phyloP scores from a whole-genome alignment of 2,329 filamentous ascomycete species.

The Atkinsonella texensis region DNA sequence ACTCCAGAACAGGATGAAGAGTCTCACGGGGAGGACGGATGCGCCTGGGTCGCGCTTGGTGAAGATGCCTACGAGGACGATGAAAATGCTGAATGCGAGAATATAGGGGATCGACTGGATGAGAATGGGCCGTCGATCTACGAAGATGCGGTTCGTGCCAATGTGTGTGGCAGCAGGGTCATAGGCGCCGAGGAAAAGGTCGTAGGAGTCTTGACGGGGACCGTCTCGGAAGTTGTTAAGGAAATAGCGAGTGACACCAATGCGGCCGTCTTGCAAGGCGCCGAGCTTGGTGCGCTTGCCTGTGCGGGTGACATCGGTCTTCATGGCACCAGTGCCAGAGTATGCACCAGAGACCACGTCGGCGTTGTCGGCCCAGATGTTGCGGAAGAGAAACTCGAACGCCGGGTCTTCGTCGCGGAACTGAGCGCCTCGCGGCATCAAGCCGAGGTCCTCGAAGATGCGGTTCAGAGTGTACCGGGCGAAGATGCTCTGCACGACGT shows the following conservation, averaged over 20 bases:
- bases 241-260: slow-evolving; percentile 80
- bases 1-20: slow-evolving; percentile 74
- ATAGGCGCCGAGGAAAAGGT: slow-evolving; percentile 84
- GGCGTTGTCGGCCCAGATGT: slow-evolving; percentile 97
- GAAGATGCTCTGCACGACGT: slow-evolving; percentile 96
- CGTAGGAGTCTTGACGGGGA: slow-evolving; percentile 87
- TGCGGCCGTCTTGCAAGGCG: slow-evolving; percentile 73
- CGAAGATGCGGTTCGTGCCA: slow-evolving; percentile 63
- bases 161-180: slow-evolving; percentile 60
- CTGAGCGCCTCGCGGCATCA: slow-evolving; percentile 63
- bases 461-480: slow-evolving; percentile 80
- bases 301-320: slow-evolving; percentile 95
- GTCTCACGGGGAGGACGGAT: slow-evolving; percentile 64
- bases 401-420: slow-evolving; percentile 64
- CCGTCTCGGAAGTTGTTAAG: slow-evolving; percentile 93
- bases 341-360: slow-evolving; percentile 89
- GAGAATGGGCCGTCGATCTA: slow-evolving; percentile 71
- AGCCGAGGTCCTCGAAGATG: slow-evolving; percentile 73
- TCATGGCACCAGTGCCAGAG: slow-evolving; percentile 91
- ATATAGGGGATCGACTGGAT: slow-evolving; percentile 93
- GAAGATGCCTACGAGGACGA: slow-evolving; percentile 63
- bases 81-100: slow-evolving; percentile 73
- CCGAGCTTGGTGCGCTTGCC: slow-evolving; percentile 79
- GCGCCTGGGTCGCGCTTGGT: slow-evolving; percentile 61
- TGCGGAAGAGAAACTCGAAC: slow-evolving; percentile 89